These are phyloP conservation scores for Pseudozyma pruni DNA, from an alignment of 1,284 basidiomycete genomes.

Conservation along the genomic window DNA sequence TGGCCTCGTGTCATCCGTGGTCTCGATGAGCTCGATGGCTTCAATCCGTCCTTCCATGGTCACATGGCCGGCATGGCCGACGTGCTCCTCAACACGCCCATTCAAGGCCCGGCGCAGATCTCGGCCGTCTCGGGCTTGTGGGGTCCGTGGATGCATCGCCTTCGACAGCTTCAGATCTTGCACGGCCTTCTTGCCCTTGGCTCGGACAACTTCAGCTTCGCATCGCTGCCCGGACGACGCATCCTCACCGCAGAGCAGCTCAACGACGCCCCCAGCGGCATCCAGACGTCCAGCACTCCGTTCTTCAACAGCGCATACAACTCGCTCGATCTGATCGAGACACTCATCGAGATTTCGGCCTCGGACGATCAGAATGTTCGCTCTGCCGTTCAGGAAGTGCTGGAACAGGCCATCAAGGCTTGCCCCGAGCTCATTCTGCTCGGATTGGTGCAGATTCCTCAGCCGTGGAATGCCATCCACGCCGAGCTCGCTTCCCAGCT, in stretches of 20 bases:
- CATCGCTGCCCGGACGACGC: conserved; percentile 53
- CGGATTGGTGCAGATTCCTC: conserved; percentile 86
- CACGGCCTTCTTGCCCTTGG: conserved; percentile 83
- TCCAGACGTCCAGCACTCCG: conserved; percentile 73
- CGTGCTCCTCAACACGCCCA: conserved; percentile 58
- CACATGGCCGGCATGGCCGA: conserved; percentile 53
- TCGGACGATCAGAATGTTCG: conserved; percentile 75
- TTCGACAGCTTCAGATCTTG: conserved; percentile 86
- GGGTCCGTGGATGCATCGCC: conserved; percentile 79
- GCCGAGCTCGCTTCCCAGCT: conserved; percentile 86
- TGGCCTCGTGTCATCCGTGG: conserved; percentile 68
- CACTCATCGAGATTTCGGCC: conserved; percentile 86
- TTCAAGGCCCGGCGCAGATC: conserved; percentile 13
- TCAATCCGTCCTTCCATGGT: conserved; percentile 68
- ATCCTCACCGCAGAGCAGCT: conserved; percentile 55
- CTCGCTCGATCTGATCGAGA: conserved; percentile 87
- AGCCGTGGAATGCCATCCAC: conserved; percentile 87
- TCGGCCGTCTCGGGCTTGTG: conserved; percentile 70
- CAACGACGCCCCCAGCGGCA: conserved; percentile 79
- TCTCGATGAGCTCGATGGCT: conserved; percentile 69
- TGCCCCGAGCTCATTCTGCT: conserved; percentile 94
- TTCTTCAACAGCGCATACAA: conserved; percentile 94
- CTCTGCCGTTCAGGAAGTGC: conserved; percentile 59
- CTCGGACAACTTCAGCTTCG: conserved; percentile 84
- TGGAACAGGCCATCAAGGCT: conserved; percentile 71